Base-by-base conservation (phyloP, 2,329 filamentous ascomycete genomes). In the Ascocoryne sarcoides region DNA sequence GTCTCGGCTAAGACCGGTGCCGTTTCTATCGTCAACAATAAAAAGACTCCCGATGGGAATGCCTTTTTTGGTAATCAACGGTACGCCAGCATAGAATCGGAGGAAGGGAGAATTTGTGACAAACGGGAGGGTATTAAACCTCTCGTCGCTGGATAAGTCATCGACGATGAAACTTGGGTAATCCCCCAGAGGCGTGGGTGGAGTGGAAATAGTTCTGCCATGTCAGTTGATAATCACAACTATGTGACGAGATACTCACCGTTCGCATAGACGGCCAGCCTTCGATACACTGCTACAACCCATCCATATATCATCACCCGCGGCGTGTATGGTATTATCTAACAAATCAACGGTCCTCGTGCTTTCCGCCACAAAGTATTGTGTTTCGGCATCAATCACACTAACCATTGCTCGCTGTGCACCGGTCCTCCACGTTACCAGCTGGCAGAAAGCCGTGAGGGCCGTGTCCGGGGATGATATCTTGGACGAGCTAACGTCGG, bases 41-140 rank as follows among this genome's bases (percentile, higher is more conserved):
- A 74, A 74, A 37, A 79, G 73, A 18, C 70, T 72, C 15, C 80
- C 80, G 42, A 84, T 76, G 2, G 52, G 49, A 15, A 59, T 58
- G 8, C 58, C 58, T 20, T 50, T 49, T 20, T 56, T 55, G 4
- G 58, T 59, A 3, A 58, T 56, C n/a, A 60, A 26, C 8, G 58
- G 58, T 1, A 58, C 56, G 2, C 56, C 58, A 10, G 56, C 55
- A 41, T 60, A 60, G 18, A 58, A 58, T 31, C 30, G 50, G 7
- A 60, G 33, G 26, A 46, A 51, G 1, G 58, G 57, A 9, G 47
- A 5, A 1, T 45, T 49, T 0, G 43, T 49, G 3, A 60, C 56
- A 36, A 58, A 59, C 4, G 55, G 46, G 4, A 57, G 39, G 10
- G 49, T 43, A 18, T 54, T 54, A 41, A 59, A 60, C 2, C 48